phyloP scores from a whole-genome alignment of 345 rosid species.

The Gossypioides kirkii region DNA sequence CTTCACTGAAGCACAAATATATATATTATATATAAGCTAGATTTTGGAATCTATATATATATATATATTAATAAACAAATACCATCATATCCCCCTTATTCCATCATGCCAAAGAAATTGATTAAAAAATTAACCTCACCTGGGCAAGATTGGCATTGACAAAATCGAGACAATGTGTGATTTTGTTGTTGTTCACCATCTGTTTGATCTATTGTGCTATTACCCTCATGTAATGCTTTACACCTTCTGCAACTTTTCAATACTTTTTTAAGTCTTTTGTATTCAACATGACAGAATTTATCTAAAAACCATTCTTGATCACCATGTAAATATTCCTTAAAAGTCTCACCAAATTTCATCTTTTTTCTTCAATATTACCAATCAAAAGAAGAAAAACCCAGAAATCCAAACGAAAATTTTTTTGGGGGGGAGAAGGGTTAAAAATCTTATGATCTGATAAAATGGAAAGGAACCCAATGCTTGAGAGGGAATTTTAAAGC shows the following conservation, averaged over 20 bases:
- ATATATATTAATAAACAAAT: background rate
- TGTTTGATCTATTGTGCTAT: slow-evolving; percentile 17
- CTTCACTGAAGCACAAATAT: background rate
- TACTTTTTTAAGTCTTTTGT: slow-evolving; percentile 79
- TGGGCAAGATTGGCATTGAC: slow-evolving; percentile 57
- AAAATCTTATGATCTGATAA: background rate
- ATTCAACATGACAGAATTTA: slow-evolving; percentile 73
- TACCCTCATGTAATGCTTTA: slow-evolving; percentile 23
- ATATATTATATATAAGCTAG: background rate
- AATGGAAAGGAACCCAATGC: background rate
- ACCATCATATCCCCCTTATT: background rate
- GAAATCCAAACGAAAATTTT: background rate
- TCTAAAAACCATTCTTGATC: slow-evolving; percentile 55
- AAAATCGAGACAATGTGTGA: slow-evolving; percentile 15
- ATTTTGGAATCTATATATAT: background rate
- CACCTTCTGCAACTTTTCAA: slow-evolving; percentile 65
- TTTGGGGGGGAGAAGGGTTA: too few relatives aligned
- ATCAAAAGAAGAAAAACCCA: background rate
- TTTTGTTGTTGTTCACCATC: slow-evolving; percentile 22
- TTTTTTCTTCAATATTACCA: background rate
- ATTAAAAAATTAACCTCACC: slow-evolving; percentile 29
- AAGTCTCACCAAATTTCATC: slow-evolving; percentile 94
- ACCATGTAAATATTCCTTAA: slow-evolving; percentile 65
- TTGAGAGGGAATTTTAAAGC: background rate
- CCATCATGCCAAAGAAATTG: background rate